Conservation (phyloP, 805 yeast species). For the Saturnispora bothae region DNA sequence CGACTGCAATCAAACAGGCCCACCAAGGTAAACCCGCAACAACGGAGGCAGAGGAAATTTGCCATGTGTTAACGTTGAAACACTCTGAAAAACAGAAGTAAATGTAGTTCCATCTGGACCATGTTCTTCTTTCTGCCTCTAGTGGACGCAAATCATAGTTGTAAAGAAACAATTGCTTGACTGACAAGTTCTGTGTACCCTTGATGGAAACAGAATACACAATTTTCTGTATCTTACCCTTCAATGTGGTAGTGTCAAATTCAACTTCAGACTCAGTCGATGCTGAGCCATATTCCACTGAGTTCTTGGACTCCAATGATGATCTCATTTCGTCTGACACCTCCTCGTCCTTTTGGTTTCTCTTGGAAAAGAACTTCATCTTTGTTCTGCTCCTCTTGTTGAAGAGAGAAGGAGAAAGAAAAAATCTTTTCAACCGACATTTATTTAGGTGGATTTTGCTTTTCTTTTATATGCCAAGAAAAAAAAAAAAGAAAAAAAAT, state of each 20-base stretch:
- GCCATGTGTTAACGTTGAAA: conserved; percentile 21
- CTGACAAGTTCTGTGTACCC: conserved; percentile 29
- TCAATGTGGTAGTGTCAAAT: background rate
- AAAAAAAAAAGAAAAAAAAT: background rate
- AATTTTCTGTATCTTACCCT: background rate
- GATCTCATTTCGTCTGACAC: background rate
- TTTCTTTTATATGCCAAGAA: background rate
- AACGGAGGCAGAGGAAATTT: conserved; percentile 28
- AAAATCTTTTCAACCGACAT: background rate
- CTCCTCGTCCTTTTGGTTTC: background rate
- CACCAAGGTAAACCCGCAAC: conserved; percentile 17
- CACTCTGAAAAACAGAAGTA: conserved; percentile 22
- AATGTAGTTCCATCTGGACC: conserved; percentile 17
- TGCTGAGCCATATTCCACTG: background rate
- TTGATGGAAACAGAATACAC: conserved; percentile 12
- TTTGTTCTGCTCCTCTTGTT: background rate
- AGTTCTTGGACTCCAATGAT: background rate
- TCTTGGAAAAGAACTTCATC: background rate
- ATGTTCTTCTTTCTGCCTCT: conserved; percentile 23
- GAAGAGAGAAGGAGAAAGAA: conserved; percentile 7
- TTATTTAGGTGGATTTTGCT: background rate
- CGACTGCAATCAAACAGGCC: conserved; percentile 14
- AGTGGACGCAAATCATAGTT: conserved; percentile 29
- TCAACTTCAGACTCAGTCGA: background rate
- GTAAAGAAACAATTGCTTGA: conserved; percentile 49